Conservation (phyloP, 148 eudicot genomes). For the Euryodendron excelsum region DNA sequence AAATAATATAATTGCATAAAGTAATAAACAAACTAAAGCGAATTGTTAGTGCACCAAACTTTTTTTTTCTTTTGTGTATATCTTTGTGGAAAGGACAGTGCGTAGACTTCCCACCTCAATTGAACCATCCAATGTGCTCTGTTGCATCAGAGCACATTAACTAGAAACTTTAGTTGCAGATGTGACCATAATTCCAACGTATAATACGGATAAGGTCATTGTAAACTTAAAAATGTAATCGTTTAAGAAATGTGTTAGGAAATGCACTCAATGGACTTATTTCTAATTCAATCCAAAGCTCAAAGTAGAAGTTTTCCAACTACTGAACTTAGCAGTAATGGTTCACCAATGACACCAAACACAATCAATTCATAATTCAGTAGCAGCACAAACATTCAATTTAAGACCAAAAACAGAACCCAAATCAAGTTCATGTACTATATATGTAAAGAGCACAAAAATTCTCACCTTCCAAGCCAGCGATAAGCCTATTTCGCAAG, state of each 20-base stretch:
- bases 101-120: background rate
- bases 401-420: background rate
- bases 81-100: background rate
- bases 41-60: too few species aligned
- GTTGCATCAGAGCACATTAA: background rate
- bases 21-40: too few species aligned
- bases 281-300: background rate
- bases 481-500: constrained; percentile 37
- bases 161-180: background rate
- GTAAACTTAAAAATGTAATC: too few species aligned
- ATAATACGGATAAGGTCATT: background rate
- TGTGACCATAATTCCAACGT: background rate
- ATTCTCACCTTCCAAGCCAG: constrained; percentile 55
- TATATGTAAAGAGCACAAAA: background rate
- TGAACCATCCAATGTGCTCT: background rate
- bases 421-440: background rate
- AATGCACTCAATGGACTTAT: background rate
- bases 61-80: too few species aligned
- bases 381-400: background rate
- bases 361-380: background rate
- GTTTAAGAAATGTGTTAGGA: background rate
- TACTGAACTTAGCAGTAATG: background rate
- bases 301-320: background rate
- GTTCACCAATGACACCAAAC: background rate
- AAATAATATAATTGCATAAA: too few species aligned